These are phyloP conservation scores for Fennellomyces sp. DNA, from an alignment of 371 early-diverging fungal species.

Conservation along the genomic window DNA sequence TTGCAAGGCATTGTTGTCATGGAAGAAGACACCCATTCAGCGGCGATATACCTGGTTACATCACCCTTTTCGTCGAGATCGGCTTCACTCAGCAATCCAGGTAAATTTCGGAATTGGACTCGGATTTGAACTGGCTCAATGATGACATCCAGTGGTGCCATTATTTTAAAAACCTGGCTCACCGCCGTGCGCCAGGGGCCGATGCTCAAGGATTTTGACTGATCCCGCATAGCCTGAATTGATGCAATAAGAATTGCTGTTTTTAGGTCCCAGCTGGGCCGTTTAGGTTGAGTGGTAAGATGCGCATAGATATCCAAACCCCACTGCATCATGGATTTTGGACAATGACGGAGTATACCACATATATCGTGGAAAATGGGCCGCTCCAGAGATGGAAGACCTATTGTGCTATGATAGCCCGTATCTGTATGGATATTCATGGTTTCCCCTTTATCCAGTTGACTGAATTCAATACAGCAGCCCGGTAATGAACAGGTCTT, in stretches of 20 bases:
- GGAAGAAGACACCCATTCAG: constrained; percentile 1
- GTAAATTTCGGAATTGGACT: neutral
- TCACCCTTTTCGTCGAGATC: neutral
- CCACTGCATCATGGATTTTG: no score
- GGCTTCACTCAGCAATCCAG: neutral
- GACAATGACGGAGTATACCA: no score
- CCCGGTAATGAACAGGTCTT: no score
- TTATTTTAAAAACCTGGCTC: neutral
- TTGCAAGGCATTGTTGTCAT: neutral
- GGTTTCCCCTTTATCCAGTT: no score
- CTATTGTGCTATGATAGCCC: no score
- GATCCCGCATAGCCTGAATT: neutral
- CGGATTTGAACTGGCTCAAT: neutral
- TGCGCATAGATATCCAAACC: no score
- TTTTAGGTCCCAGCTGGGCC: neutral
- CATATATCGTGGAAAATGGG: no score
- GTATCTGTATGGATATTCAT: no score
- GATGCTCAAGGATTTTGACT: neutral
- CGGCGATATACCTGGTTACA: neutral
- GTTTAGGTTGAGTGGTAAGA: no score
- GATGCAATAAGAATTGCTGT: neutral
- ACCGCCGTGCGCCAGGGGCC: neutral
- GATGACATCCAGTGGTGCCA: neutral
- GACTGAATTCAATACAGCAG: no score
- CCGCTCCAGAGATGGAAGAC: no score